Base-by-base conservation (phyloP, 345 rosid genomes). In the Isatis tinctoria region DNA sequence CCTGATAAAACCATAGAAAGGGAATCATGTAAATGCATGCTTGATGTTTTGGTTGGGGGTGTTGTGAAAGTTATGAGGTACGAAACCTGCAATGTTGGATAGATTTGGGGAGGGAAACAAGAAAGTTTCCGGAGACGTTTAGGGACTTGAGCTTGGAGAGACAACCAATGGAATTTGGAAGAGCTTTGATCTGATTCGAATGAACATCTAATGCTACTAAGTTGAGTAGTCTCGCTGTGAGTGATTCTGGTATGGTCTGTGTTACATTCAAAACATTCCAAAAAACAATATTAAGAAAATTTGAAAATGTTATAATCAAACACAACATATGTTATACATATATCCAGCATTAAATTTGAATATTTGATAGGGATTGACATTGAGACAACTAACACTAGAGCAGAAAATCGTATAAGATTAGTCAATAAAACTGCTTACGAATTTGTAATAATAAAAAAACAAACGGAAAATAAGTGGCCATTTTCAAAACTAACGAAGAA, bases 151-250 rank as follows among this genome's bases (percentile, higher is more conserved):
- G 96, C 79, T 89, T 91, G 0, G 89, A 85, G 51, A 93, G 85
- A 74, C 97, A 91, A 1, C 97, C 97, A 4, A 91, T 82, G 20
- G 98, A 93, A 60, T 89, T 88, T 0, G 97, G 98, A 24, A 93
- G 85, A 54, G 80, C 78, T 77, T 84, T 85, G 5, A 91, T 85
- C 75, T 88, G 93, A 68, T 93, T 93, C 1, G 98, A 93, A 77
- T 85, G 96, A 66, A 82, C 90, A 69, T 93, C 98, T 75, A 93
- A 67, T 74, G 79, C 89, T 78, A 84, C 82, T 76, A 88, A 70
- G 69, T 93, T 93, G 22, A 93, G 82, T 69, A 93, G 76, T 81
- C 97, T 87, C 8, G 96, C 97, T 16, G 85, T 86, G 26, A 91
- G 67, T 0, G 98, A 93, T 73, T 93, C 98, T 16, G 96, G 94